Evolutionary conservation across 257 asterid genomes (phyloP).

Genomic region (Solanum virginianum): DNA sequence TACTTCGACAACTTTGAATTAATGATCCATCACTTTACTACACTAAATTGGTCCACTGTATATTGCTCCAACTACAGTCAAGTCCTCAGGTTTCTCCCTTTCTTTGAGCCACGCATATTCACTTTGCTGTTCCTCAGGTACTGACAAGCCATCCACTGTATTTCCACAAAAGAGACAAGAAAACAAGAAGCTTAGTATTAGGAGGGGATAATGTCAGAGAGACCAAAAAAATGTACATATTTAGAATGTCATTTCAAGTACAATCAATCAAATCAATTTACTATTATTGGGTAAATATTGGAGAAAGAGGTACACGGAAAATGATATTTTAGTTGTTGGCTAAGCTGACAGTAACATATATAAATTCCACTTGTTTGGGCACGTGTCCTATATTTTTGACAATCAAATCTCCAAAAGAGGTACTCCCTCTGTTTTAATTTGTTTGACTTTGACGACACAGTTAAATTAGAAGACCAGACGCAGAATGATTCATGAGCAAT

Average conservation of each 20-base stretch:
- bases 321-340: neutral
- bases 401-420: neutral
- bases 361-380: neutral
- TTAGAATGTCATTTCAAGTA: neutral
- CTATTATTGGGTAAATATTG: neutral
- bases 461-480: neutral
- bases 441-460: too few relatives aligned
- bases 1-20: neutral
- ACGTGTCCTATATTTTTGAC: neutral
- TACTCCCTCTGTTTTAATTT: too few relatives aligned
- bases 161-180: neutral
- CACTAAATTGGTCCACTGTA: conserved; percentile 58
- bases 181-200: neutral
- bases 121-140: conserved; percentile 17
- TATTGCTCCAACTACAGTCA: conserved; percentile 27
- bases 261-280: neutral
- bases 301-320: neutral
- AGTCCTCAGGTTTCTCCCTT: conserved; percentile 60
- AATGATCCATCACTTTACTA: conserved; percentile 9
- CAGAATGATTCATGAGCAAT: neutral
- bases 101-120: conserved; percentile 67
- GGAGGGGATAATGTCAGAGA: neutral
- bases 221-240: neutral
- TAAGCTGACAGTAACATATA: neutral
- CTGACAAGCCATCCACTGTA: conserved; percentile 20